Percentiles rank a stretch among this genome's conserved stretches.
These are phyloP conservation scores for Thelonectria rubi DNA, from an alignment of 2,329 filamentous ascomycete genomes.

Conservation along the genomic window DNA sequence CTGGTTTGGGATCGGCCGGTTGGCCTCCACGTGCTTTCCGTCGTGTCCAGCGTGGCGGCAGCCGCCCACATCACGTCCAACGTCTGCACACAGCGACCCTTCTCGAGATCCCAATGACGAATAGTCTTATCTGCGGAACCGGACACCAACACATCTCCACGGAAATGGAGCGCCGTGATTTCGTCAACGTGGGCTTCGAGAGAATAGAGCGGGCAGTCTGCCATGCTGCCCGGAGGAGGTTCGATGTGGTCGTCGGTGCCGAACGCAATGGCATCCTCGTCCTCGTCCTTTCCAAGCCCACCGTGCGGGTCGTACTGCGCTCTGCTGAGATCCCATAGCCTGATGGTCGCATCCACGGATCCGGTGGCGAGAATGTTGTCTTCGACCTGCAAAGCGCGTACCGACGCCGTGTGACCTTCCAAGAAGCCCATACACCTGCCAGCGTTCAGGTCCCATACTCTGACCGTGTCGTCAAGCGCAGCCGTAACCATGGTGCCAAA, in stretches of 20 bases:
- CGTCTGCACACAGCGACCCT: constrained; percentile 96
- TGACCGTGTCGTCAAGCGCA: constrained; percentile 89
- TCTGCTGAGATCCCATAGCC: constrained; percentile 92
- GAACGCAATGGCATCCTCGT: constrained; percentile 76
- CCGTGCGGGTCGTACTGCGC: constrained; percentile 82
- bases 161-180: constrained; percentile 92
- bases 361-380: constrained; percentile 96
- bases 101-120: constrained; percentile 96
- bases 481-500: constrained; percentile 95
- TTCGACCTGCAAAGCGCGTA: constrained; percentile 90
- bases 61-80: constrained; percentile 98
- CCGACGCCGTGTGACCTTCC: constrained; percentile 94
- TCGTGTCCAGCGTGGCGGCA: constrained; percentile 73
- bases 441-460: constrained; percentile 95
- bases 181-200: constrained; percentile 92
- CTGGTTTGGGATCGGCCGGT: constrained; percentile 69
- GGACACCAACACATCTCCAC: constrained; percentile 88
- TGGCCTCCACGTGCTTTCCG: constrained; percentile 76
- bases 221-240: constrained; percentile 81
- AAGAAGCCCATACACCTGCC: constrained; percentile 91
- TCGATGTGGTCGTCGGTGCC: constrained; percentile 77
- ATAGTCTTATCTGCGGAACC: constrained; percentile 97
- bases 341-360: constrained; percentile 92
- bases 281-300: constrained; percentile 67
- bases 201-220: constrained; percentile 88